Conservation (phyloP, 2,329 filamentous ascomycete genomes). For the Remersonia thermophila region DNA sequence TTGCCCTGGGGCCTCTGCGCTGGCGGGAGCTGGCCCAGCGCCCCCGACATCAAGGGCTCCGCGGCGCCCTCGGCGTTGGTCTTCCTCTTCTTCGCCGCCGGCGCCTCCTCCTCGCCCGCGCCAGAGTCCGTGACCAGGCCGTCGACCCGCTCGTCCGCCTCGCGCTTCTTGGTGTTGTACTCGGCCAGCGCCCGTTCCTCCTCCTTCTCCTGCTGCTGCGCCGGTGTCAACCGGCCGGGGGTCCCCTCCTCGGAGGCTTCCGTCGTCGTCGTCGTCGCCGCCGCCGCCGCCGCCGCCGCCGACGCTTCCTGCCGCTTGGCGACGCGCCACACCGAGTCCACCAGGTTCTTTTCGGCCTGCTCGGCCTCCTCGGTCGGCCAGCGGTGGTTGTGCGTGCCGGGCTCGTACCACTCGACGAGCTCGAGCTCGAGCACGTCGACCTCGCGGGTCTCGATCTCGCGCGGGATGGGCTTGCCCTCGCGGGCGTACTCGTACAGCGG, state of each 20-base stretch:
- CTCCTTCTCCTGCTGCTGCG: constrained; percentile 42
- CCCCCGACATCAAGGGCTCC: constrained; percentile 45
- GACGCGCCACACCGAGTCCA: constrained; percentile 56
- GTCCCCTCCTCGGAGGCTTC: constrained; percentile 21
- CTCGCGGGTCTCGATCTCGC: constrained; percentile 68
- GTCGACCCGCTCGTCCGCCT: constrained; percentile 46
- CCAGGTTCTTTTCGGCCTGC: constrained; percentile 61
- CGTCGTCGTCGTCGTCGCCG: too few species aligned
- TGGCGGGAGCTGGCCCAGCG: constrained; percentile 36
- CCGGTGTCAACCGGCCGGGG: constrained; percentile 36
- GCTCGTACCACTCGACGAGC: constrained; percentile 72
- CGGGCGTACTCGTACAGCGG: constrained; percentile 92
- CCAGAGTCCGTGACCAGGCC: constrained; percentile 32
- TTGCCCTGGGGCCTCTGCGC: constrained; percentile 24
- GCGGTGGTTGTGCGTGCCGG: constrained; percentile 63
- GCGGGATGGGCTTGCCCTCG: constrained; percentile 73
- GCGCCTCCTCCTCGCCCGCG: constrained; percentile 24
- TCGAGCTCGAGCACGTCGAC: constrained; percentile 70
- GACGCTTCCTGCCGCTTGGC: constrained; percentile 37
- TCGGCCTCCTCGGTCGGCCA: constrained; percentile 74
- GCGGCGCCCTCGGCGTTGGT: constrained; percentile 11
- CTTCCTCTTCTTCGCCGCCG: constrained; percentile 16
- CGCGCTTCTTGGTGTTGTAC: constrained; percentile 45
- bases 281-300: not conserved
- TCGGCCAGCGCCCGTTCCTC: constrained; percentile 43